Evolutionary conservation across 148 eudicot species (phyloP).

Genomic region (Camellia japonica): DNA sequence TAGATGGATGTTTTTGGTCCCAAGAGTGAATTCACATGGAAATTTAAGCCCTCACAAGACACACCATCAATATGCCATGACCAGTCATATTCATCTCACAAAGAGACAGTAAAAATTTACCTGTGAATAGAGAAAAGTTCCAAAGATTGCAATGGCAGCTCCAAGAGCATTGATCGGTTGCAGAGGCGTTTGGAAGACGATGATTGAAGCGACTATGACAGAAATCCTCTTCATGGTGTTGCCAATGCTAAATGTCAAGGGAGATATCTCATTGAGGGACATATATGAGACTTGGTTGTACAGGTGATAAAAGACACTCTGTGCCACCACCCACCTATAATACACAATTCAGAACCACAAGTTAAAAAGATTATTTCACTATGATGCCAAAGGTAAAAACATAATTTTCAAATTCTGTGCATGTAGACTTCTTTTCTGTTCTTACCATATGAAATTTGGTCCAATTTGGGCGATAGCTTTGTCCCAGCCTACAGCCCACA

Average conservation of each 20-base stretch:
- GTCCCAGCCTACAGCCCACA: slow-evolving; percentile 55
- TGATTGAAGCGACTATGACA: slow-evolving; percentile 44
- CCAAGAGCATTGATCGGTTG: slow-evolving; percentile 52
- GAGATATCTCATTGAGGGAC: slow-evolving; percentile 50
- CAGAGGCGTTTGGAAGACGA: slow-evolving; percentile 41
- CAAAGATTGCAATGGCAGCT: slow-evolving; percentile 50
- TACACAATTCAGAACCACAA: neutral
- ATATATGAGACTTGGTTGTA: slow-evolving; percentile 60
- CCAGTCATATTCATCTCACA: neutral
- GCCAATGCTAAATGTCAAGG: slow-evolving; percentile 55
- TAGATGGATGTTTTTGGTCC: too few species aligned
- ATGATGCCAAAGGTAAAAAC: neutral
- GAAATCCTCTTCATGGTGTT: slow-evolving; percentile 52
- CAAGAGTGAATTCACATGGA: too few species aligned
- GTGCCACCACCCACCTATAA: slow-evolving; percentile 47
- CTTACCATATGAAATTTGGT: slow-evolving; percentile 45
- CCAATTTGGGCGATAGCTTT: slow-evolving; percentile 46
- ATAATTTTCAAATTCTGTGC: neutral
- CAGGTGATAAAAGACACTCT: slow-evolving; percentile 52
- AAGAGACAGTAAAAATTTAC: slow-evolving; percentile 11
- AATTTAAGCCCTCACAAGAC: too few species aligned
- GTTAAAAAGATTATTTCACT: neutral
- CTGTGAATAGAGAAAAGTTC: slow-evolving; percentile 55
- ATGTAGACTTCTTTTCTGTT: neutral
- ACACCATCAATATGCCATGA: too few species aligned